Percentiles rank a stretch among this genome's conserved stretches.
Evolutionary conservation across 208 protist species (phyloP).

Genomic region (Leishmania tarentolae): DNA sequence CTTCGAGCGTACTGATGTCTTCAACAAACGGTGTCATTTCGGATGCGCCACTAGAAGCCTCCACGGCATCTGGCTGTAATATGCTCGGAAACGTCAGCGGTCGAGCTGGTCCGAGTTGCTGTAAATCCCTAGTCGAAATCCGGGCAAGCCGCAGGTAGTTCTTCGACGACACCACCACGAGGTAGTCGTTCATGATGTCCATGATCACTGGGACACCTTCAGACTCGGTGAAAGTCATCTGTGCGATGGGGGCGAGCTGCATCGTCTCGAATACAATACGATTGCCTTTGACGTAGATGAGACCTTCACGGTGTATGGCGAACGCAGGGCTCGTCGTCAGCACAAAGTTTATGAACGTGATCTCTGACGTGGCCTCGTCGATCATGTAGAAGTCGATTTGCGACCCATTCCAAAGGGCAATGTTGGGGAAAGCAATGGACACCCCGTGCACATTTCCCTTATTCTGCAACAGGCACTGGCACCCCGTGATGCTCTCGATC

Average conservation of each 20-base stretch:
- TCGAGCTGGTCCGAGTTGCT: slow-evolving; percentile 68
- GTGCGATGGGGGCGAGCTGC: slow-evolving; percentile 73
- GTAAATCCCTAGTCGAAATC: slow-evolving; percentile 70
- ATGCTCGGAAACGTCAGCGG: slow-evolving; percentile 43
- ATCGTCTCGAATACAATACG: slow-evolving; percentile 82
- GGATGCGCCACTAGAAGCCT: slow-evolving; percentile 7
- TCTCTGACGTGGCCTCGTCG: slow-evolving; percentile 79
- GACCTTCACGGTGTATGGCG: slow-evolving; percentile 79
- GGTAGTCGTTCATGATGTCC: slow-evolving; percentile 90
- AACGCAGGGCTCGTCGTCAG: slow-evolving; percentile 74
- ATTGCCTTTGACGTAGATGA: slow-evolving; percentile 85
- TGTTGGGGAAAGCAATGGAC: slow-evolving; percentile 81
- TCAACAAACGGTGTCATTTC: slow-evolving; percentile 5
- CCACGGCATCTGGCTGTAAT: background rate
- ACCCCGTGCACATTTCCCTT: slow-evolving; percentile 76
- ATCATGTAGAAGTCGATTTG: slow-evolving; percentile 91
- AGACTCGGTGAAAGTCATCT: slow-evolving; percentile 86
- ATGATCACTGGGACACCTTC: slow-evolving; percentile 84
- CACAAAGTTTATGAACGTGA: slow-evolving; percentile 73
- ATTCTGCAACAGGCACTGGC: slow-evolving; percentile 83
- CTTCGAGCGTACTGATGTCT: slow-evolving; percentile 6
- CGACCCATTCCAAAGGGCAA: slow-evolving; percentile 88
- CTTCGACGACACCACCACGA: slow-evolving; percentile 81
- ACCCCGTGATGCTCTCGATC: slow-evolving; percentile 83
- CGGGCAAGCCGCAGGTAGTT: slow-evolving; percentile 82